Conservation (phyloP, 176 grass and related monocot species). For the Phyllostachys edulis region DNA sequence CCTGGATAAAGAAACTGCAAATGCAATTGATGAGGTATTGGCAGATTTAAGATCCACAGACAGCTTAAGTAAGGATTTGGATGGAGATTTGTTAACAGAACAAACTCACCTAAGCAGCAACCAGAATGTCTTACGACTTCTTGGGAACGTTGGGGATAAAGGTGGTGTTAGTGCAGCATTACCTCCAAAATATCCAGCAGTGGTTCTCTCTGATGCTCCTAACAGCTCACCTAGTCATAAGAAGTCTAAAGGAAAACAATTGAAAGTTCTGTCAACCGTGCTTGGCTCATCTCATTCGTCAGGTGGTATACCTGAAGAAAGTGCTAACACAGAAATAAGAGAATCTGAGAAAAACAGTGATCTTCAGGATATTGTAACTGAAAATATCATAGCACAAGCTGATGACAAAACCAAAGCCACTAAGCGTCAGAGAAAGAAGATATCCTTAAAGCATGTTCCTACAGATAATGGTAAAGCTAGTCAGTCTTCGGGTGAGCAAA, state of each 20-base stretch:
- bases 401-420: constrained; percentile 35
- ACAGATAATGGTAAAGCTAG: constrained; percentile 6
- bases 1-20: constrained; percentile 10
- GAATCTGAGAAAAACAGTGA: constrained; percentile 26
- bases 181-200: constrained; percentile 30
- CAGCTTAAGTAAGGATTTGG: constrained; percentile 2
- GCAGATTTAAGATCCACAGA: constrained; percentile 41
- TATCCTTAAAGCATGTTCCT: constrained; percentile 34
- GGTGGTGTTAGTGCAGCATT: constrained; percentile 19
- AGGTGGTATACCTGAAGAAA: constrained; percentile 29
- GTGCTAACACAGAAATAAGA: constrained; percentile 20
- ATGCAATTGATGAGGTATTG: constrained; percentile 38
- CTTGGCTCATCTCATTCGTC: constrained; percentile 33
- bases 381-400: constrained; percentile 19
- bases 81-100: constrained; percentile 4
- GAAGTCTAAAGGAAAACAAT: constrained; percentile 31
- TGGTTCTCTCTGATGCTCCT: constrained; percentile 32
- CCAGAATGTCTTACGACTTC: constrained; percentile 5
- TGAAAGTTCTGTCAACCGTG: constrained; percentile 9
- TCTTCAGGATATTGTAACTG: constrained; percentile 30
- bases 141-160: constrained; percentile 15
- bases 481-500: constrained; percentile 28
- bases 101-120: not conserved
- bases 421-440: constrained; percentile 40
- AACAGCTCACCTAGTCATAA: constrained; percentile 30